Evolutionary conservation across 345 rosid species (phyloP).

Genomic region (Camelina sativa): DNA sequence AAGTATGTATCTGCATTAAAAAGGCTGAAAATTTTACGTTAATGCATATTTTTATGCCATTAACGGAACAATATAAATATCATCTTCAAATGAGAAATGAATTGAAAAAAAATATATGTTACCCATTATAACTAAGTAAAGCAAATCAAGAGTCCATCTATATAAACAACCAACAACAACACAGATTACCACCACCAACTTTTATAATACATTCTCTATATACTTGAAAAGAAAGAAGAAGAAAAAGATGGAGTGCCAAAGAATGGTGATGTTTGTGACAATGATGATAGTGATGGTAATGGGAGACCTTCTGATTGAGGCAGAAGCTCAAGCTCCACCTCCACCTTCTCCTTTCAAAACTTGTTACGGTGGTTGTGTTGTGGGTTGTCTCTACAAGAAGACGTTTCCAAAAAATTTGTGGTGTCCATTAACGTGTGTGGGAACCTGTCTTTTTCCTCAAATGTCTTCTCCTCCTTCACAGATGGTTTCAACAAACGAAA

Average conservation of each 20-base stretch:
- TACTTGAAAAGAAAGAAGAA: neutral
- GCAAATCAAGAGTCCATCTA: neutral
- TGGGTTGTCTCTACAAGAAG: neutral
- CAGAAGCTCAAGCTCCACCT: conserved; percentile 34
- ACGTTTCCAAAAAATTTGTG: neutral
- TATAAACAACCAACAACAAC: conserved; percentile 25
- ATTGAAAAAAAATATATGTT: neutral
- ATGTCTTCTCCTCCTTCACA: conserved; percentile 14
- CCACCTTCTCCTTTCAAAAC: neutral
- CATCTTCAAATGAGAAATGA: neutral
- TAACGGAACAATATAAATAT: neutral
- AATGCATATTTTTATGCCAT: neutral
- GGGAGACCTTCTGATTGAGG: conserved; percentile 22
- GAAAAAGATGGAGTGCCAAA: conserved; percentile 26
- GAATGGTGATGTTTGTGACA: conserved; percentile 17
- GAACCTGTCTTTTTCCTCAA: conserved; percentile 25
- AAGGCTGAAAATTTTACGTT: neutral
- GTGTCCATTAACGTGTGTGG: conserved; percentile 35
- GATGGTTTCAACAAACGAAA: conserved; percentile 15
- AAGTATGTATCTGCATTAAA: neutral
- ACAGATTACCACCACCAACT: neutral
- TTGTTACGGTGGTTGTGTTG: conserved; percentile 27
- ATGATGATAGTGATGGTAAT: conserved; percentile 33
- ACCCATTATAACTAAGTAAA: neutral
- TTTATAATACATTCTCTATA: neutral